A percentile compares a stretch with the other conserved stretches of the same genome.
These are phyloP conservation scores for Populus deltoides DNA, from an alignment of 345 rosid genomes.

Conservation along the genomic window DNA sequence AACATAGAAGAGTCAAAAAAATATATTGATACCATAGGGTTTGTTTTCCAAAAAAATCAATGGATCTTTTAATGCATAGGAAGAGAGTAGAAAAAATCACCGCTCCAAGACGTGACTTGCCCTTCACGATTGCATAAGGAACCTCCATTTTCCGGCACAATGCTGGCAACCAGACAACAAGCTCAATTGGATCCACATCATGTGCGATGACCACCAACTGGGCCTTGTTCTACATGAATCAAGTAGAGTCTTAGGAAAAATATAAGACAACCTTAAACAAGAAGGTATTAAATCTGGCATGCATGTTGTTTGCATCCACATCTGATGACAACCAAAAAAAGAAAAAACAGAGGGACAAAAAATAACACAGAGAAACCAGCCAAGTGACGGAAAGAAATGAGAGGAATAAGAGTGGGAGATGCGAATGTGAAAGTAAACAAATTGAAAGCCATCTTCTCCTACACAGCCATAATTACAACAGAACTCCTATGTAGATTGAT, in stretches of 20 bases:
- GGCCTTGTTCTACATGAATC: constrained; percentile 53
- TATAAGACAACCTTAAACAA: background rate
- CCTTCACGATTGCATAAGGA: constrained; percentile 76
- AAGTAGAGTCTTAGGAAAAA: background rate
- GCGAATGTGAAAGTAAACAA: background rate
- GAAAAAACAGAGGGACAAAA: background rate
- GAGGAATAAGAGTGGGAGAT: background rate
- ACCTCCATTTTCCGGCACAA: constrained; percentile 80
- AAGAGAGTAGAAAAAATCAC: constrained; percentile 22
- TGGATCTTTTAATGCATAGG: background rate
- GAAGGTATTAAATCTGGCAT: background rate
- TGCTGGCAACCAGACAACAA: constrained; percentile 80
- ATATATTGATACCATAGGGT: too few species aligned
- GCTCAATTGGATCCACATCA: constrained; percentile 77
- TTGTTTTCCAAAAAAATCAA: background rate
- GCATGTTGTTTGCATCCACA: background rate
- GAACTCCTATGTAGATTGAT: background rate
- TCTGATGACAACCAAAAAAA: background rate
- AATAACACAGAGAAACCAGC: background rate
- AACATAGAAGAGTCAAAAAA: background rate
- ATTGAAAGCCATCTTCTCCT: background rate
- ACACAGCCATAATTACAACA: background rate
- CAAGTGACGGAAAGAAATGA: background rate
- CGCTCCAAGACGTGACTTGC: constrained; percentile 68
- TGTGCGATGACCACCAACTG: constrained; percentile 77